Conservation (phyloP, 345 rosid species). For the Salix koriyanagi region DNA sequence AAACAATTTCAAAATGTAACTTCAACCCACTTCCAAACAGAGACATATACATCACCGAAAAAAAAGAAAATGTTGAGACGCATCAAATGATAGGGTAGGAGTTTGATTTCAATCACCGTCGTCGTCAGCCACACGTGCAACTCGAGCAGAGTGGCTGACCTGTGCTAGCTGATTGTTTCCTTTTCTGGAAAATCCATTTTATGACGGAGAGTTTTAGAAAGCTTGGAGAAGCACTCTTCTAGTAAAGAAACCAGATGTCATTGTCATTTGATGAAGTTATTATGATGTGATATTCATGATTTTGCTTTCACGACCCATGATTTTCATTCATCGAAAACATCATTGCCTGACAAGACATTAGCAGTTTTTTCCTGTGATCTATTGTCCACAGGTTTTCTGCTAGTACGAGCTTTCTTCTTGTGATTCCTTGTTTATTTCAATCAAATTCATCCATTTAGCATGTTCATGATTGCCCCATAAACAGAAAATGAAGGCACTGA, state of each 20-base stretch:
- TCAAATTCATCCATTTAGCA: neutral
- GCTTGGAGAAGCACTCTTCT: neutral
- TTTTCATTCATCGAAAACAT: neutral
- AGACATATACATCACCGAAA: too few species aligned
- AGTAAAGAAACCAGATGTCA: neutral
- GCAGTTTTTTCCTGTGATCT: neutral
- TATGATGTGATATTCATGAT: neutral
- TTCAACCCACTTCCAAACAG: too few species aligned
- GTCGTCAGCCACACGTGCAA: too few species aligned
- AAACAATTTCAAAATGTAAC: too few species aligned
- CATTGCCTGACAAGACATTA: neutral
- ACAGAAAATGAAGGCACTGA: neutral
- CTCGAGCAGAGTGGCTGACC: too few species aligned
- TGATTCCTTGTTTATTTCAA: neutral
- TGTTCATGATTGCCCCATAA: neutral
- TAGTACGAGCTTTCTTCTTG: too few species aligned
- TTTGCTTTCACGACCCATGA: neutral
- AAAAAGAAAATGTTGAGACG: too few species aligned
- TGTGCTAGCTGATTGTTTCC: too few species aligned
- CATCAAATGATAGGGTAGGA: too few species aligned
- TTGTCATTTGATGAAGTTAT: neutral
- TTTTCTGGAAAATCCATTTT: neutral
- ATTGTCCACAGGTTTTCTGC: neutral
- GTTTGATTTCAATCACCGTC: too few species aligned
- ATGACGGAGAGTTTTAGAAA: neutral